phyloP scores from a whole-genome alignment of 768 basidiomycete genomes.

The Suillus subalutaceus region DNA sequence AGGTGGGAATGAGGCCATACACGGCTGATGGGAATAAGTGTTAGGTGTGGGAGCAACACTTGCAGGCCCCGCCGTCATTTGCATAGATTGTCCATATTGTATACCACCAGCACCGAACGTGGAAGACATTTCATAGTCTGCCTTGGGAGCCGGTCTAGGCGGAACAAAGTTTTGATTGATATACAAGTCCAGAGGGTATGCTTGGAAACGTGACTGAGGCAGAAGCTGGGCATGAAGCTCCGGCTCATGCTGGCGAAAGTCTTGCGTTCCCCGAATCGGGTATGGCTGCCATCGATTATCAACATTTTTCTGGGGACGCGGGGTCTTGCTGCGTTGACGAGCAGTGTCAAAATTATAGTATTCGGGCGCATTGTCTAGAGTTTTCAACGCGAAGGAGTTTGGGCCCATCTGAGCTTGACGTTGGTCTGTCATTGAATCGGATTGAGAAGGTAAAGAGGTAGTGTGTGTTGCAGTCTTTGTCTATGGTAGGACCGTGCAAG shows the following conservation, averaged over 20 bases:
- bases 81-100: background rate
- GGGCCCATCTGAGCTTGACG: background rate
- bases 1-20: no score
- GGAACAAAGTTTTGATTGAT: background rate
- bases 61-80: background rate
- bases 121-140: background rate
- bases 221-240: background rate
- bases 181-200: background rate
- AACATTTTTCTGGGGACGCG: background rate
- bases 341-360: background rate
- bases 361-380: background rate
- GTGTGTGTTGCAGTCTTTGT: background rate
- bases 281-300: background rate
- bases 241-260: background rate
- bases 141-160: background rate
- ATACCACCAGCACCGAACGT: background rate
- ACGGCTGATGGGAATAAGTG: background rate
- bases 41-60: background rate
- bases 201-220: background rate
- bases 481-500: background rate
- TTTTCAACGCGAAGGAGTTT: background rate
- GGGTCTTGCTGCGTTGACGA: background rate
- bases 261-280: background rate
- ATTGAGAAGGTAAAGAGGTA: background rate
- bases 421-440: background rate